Percentiles rank a stretch among this genome's conserved stretches.
These are phyloP conservation scores for Ulota crispa DNA, from an alignment of 225 moss, liverwort and hornwort species.

Conservation along the genomic window DNA sequence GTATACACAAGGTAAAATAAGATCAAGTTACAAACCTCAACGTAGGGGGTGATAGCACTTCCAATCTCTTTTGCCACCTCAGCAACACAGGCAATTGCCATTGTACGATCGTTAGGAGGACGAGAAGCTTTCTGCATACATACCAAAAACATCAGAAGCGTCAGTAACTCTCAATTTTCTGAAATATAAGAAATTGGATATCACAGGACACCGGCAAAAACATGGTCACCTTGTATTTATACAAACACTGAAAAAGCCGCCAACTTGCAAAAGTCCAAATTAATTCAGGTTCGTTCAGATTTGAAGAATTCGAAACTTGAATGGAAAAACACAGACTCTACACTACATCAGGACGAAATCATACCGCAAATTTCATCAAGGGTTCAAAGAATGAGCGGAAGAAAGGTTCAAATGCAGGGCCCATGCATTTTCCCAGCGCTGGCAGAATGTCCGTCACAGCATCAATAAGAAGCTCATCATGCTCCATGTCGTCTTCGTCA, in stretches of 20 bases:
- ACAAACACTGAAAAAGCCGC: not conserved
- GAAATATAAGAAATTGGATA: not conserved
- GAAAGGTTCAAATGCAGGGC: slow-evolving; percentile 79
- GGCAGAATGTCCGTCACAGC: slow-evolving; percentile 93
- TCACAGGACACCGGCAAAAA: not conserved
- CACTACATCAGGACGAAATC: not conserved
- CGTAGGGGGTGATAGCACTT: slow-evolving; percentile 66
- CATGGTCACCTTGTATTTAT: not conserved
- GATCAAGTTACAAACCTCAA: slow-evolving; percentile 63
- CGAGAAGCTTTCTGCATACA: slow-evolving; percentile 68
- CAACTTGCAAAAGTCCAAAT: not conserved
- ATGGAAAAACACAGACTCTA: not conserved
- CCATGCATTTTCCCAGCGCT: slow-evolving; percentile 89
- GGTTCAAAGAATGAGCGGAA: slow-evolving; percentile 92
- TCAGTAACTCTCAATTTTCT: slow-evolving; percentile 14
- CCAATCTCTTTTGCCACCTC: slow-evolving; percentile 98
- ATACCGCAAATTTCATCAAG: slow-evolving; percentile 94
- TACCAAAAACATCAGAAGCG: slow-evolving; percentile 5
- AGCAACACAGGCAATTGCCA: slow-evolving; percentile 97
- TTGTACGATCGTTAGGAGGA: slow-evolving; percentile 88
- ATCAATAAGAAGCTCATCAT: slow-evolving; percentile 94
- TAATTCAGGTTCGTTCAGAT: not conserved
- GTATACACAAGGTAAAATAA: not conserved
- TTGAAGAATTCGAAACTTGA: not conserved
- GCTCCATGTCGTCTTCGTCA: slow-evolving; percentile 90